Conservation (phyloP, 331 rosid species). For the Pyrus hybrid region DNA sequence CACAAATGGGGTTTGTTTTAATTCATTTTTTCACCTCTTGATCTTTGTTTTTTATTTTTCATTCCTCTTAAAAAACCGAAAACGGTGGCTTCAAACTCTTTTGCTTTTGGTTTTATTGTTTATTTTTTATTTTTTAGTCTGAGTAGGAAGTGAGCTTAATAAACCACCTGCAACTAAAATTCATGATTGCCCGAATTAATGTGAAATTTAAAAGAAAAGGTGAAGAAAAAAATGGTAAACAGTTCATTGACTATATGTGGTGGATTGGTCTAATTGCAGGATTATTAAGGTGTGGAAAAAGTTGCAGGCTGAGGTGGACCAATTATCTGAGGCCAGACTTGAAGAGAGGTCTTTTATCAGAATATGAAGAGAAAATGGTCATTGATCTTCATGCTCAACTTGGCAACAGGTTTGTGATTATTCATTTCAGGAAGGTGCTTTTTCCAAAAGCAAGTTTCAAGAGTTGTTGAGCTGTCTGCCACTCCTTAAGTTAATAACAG, state of each 20-base stretch:
- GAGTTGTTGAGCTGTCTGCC: too few relatives aligned
- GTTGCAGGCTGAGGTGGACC: slow-evolving; percentile 88
- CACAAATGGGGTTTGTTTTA: neutral
- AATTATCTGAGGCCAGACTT: slow-evolving; percentile 75
- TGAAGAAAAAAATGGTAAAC: too few relatives aligned
- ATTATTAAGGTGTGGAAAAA: slow-evolving; percentile 72
- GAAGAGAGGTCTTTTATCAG: slow-evolving; percentile 79
- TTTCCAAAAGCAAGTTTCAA: too few relatives aligned
- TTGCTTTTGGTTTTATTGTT: neutral
- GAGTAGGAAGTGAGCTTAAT: neutral
- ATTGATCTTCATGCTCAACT: slow-evolving; percentile 86
- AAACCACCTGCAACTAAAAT: too few relatives aligned
- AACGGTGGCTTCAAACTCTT: neutral
- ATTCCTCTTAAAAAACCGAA: neutral
- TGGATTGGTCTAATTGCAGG: slow-evolving; percentile 34
- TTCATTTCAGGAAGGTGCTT: neutral
- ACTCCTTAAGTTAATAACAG: too few relatives aligned
- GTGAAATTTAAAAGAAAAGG: too few relatives aligned
- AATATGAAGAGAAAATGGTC: slow-evolving; percentile 68
- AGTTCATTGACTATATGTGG: too few relatives aligned
- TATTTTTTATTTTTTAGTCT: neutral
- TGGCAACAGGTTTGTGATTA: slow-evolving; percentile 52
- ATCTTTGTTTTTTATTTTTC: neutral
- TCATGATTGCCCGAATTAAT: too few relatives aligned
- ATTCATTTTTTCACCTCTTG: neutral